Evolutionary conservation across 2,329 filamentous ascomycete genomes (phyloP), one percentile per base, ranked within the genome.

Genomic region (Ceratocystis huliohia): DNA sequence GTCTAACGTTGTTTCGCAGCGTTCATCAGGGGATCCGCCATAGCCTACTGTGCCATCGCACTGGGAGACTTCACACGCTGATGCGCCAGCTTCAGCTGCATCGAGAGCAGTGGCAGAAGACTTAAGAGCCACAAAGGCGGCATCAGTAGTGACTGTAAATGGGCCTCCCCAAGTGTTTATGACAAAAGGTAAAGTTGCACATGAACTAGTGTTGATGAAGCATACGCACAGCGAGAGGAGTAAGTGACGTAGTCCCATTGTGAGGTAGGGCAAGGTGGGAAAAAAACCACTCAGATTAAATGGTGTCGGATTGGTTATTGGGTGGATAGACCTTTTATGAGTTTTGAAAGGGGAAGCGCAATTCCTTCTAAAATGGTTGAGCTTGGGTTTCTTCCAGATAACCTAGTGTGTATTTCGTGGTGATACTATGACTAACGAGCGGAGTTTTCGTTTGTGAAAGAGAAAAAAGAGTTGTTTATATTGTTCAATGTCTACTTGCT

Each of bases 1-100:
- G 72, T 84, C 81, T 15, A 84, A 79, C 0, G 81, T 83, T 2
- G 81, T 83, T 74, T 83, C 81, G 73, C 81, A 84, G 41, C 73
- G 72, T 71, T 84, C 81, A 69, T 82, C 81, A 0, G 81, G 80
- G 1, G 80, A 82, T 6, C 81, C 81, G 65, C 81, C 81, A 70
- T 74, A 82, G 64, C 81, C 81, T 46, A 84, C 81, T 46, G 77
- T 81, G 62, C 78, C 77, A 70, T 83, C 81, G 73, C 81, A 84
- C 69, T 79, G 81, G 63, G 77, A 76, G 66, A 72, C 72, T 71
- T 84, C 80, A 73, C 81, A 84, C 1, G 79, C 76, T 25, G 76
- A 71, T 72, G 80, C 81, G 66, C 81, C 81, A n/a, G 75, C 67
- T 70, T 81, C 76, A 46, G 82, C 78, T 44, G 81, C 81, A 68